Conservation (phyloP, 768 basidiomycete genomes). For the Auricularia sp. region DNA sequence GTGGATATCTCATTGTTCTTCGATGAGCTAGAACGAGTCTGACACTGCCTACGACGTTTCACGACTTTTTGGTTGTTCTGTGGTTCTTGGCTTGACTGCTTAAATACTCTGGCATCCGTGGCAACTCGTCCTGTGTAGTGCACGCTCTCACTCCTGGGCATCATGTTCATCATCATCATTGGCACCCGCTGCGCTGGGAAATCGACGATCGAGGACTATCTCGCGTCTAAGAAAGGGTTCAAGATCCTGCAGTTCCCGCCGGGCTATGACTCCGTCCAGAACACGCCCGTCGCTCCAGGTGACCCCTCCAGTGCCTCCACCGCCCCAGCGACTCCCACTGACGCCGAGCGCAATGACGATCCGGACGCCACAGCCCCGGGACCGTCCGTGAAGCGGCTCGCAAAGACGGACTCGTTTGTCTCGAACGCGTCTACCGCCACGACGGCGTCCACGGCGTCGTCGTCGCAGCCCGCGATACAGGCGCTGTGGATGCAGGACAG, state of each 20-base stretch:
- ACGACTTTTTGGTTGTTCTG: no score
- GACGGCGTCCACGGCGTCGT: slow-evolving; percentile 8
- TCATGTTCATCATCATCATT: slow-evolving; percentile 24
- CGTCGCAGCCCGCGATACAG: slow-evolving; percentile 1
- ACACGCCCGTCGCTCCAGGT: slow-evolving; percentile 19
- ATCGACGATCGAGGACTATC: slow-evolving; percentile 42
- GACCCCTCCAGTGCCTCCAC: slow-evolving; percentile 9
- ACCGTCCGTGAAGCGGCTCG: slow-evolving; percentile 14
- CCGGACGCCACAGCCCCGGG: slow-evolving; percentile 5
- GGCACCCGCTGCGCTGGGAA: slow-evolving; percentile 38
- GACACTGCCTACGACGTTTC: no score
- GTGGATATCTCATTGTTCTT: no score
- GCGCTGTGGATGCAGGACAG: slow-evolving; percentile 35
- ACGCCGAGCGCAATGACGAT: neutral
- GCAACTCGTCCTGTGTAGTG: no score
- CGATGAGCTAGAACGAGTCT: no score
- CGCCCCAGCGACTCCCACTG: slow-evolving; percentile 3
- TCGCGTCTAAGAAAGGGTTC: slow-evolving; percentile 50
- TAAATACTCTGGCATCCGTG: no score
- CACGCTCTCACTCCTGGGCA: neutral
- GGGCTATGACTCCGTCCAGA: slow-evolving; percentile 9
- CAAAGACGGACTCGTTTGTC: slow-evolving; percentile 4
- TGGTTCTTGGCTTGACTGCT: no score
- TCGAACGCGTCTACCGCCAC: slow-evolving; percentile 16
- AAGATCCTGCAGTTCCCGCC: slow-evolving; percentile 32